Base-by-base conservation (phyloP, 2,329 filamentous ascomycete genomes). In the Calycina marina region DNA sequence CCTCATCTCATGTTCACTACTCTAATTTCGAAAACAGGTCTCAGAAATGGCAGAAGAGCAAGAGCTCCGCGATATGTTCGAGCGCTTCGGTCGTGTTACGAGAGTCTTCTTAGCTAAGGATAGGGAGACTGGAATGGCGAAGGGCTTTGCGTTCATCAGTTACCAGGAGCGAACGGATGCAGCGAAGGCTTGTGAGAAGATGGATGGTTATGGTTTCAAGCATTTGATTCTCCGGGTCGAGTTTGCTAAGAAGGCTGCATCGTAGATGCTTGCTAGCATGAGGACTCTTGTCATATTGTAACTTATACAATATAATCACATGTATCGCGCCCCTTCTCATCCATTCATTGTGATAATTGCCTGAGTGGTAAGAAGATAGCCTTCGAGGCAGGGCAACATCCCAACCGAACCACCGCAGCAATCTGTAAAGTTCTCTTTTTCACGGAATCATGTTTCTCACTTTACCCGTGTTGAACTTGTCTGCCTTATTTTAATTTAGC, bases 71-170 rank as follows among this genome's bases (percentile, higher is more conserved):
- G 85, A 93, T 57, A 86, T 98, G 75, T 98, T 98, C 67, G 86
- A 93, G 65, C 76, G 90, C 47, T 94, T 90, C 57, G 90, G 90
- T 53, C 82, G 86, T 47, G 90, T 98, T 54, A 96, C 88, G 36
- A 77, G 90, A 58, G 90, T 98, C 31, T 98, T 98, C 69, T 62
- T 98, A 52, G 90, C 90, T 51, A 96, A 94, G 70, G 90, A 98
- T 64, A 70, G 90, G 56, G 90, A 98, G 51, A 98, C 90, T 25
- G 83, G 85, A 40, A 66, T 88, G 56, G 90, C 90, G 49, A 98
- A 98, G 74, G 90, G 90, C 41, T 98, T 98, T 57, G 92, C 92
- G 15, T 98, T 98, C 59, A 93, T 98, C 67, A 93, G 83, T 59
- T 98, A 90, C 55, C 82, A 79, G 39, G 90, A 98, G 58, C 69